Evolutionary conservation across 805 yeast genomes (phyloP).

Genomic region (Barnettozyma wickerhamii): DNA sequence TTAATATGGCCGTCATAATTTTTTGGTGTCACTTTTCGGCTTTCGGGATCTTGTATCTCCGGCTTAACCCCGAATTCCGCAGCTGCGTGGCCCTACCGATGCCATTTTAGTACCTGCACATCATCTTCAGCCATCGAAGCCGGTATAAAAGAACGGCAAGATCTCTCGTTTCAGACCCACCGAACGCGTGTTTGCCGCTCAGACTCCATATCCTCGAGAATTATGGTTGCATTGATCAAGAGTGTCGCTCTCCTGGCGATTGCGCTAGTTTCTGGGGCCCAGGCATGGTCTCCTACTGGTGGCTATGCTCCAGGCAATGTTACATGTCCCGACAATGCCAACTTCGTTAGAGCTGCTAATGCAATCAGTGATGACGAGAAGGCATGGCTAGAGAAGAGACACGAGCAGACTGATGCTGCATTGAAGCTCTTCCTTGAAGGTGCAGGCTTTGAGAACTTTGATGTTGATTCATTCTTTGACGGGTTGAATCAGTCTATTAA

Average conservation of each 20-base stretch:
- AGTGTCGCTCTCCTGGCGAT: no score
- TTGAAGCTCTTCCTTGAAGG: slow-evolving; percentile 36
- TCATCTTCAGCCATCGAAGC: no score
- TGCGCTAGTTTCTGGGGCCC: neutral
- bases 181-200: no score
- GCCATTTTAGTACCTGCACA: no score
- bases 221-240: no score
- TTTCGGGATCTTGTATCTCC: no score
- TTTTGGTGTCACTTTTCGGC: no score
- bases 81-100: no score
- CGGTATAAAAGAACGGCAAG: no score
- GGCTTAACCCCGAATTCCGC: no score
- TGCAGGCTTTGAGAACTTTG: slow-evolving; percentile 41
- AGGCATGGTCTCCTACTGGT: slow-evolving; percentile 38
- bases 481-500: slow-evolving; percentile 35
- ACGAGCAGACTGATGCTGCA: slow-evolving; percentile 26
- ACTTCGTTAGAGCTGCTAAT: slow-evolving; percentile 42
- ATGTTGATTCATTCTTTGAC: slow-evolving; percentile 35
- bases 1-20: no score
- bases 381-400: slow-evolving; percentile 46
- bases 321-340: slow-evolving; percentile 42
- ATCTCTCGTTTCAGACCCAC: no score
- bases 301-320: slow-evolving; percentile 42
- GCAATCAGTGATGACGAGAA: slow-evolving; percentile 42
- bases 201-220: neutral